Evolutionary conservation across 2,329 filamentous ascomycete genomes (phyloP).

Genomic region (Colletotrichum simmondsii): DNA sequence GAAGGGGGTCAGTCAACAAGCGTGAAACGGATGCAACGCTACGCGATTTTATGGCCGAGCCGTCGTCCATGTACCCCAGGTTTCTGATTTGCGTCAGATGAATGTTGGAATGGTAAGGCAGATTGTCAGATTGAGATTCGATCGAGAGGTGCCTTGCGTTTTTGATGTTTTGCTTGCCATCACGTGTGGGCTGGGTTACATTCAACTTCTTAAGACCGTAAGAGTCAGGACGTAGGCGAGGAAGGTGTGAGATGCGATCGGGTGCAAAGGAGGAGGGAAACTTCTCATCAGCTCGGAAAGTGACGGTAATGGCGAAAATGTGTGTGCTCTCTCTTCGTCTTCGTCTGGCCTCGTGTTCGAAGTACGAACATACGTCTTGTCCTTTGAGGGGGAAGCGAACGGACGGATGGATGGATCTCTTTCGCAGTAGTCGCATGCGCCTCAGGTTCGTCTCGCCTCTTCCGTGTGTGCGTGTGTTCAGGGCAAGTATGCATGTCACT

Average conservation of each 20-base stretch:
- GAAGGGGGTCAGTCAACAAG: conserved; percentile 8
- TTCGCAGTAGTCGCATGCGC: not conserved
- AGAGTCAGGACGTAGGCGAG: no score
- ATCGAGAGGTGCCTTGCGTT: not conserved
- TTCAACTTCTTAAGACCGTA: not conserved
- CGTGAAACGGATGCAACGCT: conserved; percentile 27
- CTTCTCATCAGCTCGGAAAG: not conserved
- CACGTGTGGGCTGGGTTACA: not conserved
- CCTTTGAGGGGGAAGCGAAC: not conserved
- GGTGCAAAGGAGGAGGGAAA: not conserved
- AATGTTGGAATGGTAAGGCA: not conserved
- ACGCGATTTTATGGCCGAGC: not conserved
- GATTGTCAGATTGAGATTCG: not conserved
- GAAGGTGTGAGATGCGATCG: not conserved
- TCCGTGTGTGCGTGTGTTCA: not conserved
- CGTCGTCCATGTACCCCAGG: not conserved
- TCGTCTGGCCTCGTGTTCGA: not conserved
- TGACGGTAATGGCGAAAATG: no score
- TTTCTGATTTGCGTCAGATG: not conserved
- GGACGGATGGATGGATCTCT: not conserved
- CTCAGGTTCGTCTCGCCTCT: not conserved
- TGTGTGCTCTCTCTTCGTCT: not conserved
- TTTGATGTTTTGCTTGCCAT: not conserved
- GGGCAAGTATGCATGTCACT: no score
- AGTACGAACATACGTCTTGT: not conserved